Evolutionary conservation across 352 stramenopile genomes (phyloP).

Genomic region (Pythium phragmiticola): DNA sequence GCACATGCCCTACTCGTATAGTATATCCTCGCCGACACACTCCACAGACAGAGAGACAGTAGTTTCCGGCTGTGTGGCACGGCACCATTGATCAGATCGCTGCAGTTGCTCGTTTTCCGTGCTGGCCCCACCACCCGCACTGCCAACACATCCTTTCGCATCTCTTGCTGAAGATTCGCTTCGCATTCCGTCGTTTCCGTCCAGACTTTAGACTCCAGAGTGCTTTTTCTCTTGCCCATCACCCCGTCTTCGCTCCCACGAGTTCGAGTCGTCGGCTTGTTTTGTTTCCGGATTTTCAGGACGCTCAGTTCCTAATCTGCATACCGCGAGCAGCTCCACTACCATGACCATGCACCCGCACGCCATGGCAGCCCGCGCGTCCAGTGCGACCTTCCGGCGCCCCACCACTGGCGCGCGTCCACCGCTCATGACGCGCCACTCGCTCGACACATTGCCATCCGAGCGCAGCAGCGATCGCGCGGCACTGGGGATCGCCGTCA

Average conservation of each 20-base stretch:
- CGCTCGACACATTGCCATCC: conserved; percentile 10
- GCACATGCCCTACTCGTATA: not conserved
- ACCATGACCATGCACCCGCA: conserved; percentile 18
- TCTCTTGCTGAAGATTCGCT: conserved; percentile 13
- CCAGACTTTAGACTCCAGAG: not conserved
- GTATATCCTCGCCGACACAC: not conserved
- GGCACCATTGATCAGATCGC: not conserved
- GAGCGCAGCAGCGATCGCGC: not conserved
- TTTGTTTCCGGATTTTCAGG: not conserved
- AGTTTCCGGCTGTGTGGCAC: not conserved
- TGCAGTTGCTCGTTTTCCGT: not conserved
- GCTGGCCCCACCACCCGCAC: not conserved
- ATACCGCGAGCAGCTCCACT: not conserved
- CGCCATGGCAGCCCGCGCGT: not conserved
- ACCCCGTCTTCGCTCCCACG: not conserved
- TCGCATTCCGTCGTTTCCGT: not conserved
- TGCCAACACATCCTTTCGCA: conserved; percentile 3
- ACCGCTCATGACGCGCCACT: conserved; percentile 16
- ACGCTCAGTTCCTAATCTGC: conserved; percentile 7
- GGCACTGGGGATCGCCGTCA: not conserved
- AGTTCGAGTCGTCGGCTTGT: too few relatives aligned
- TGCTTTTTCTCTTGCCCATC: conserved; percentile 3
- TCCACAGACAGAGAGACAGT: not conserved
- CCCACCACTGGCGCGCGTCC: not conserved
- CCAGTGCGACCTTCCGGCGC: not conserved